Base-by-base conservation (phyloP, 2,329 filamentous ascomycete species). In the Huntiella decipiens region DNA sequence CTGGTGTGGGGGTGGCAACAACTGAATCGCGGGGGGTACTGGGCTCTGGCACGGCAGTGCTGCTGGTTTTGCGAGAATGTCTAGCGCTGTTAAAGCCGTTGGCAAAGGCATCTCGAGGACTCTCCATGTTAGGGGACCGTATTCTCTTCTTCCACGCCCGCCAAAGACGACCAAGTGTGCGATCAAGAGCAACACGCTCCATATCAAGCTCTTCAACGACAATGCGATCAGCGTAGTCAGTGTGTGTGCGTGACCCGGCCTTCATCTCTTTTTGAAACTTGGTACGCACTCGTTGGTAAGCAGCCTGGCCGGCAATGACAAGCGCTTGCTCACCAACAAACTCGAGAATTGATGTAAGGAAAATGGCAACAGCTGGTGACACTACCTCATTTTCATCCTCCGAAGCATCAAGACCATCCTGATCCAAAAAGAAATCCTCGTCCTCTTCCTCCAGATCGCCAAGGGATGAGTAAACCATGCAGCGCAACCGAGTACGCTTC, bases 401-500 rank as follows among this genome's bases (percentile, higher is more conserved):
- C 44, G 68, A 67, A 41, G 69, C 65, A 34, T 76, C 73, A 8
- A 88, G 67, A 36, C 82, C 74, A 48, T 91, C 85, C 55, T 85
- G 77, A 52, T 86, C 77, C 58, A 92, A 82, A 56, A 84, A 84
- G 43, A 78, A 76, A 57, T 95, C 88, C 60, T 96, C 91, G 53
- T 98, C 91, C 53, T 96, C 87, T 63, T 98, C 91, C 60, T 98
- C 92, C 71, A 98, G 78, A 57, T 98, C 88, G 38, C 91, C 91
- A 5, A 98, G 67, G 6, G 91, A 87, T 6, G 87, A 96, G 60
- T 96, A 96, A 16, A 98, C 88, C 91, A 98, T 98, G 60, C 91
- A 94, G 50, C 91, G 77, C 55, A 98, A 65, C 46, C 91, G 77
- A 0, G 87, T 91, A 53, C 91, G 74, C 65, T 92, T 95, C 87